Conservation (phyloP, 345 rosid genomes). For the Cardamine occulta region DNA sequence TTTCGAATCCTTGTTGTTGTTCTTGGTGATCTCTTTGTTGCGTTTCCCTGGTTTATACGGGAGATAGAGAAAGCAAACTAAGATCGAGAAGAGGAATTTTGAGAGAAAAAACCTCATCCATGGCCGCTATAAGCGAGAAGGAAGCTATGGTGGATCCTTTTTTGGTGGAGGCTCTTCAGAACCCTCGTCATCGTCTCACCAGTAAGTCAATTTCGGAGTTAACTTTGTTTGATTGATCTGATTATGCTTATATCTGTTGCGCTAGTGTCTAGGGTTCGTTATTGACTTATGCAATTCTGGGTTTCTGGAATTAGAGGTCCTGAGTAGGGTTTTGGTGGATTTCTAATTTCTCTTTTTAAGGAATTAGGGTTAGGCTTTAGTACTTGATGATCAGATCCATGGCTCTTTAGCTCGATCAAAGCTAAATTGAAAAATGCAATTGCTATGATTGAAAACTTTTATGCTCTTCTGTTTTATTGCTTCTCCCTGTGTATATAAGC, state of each 20-base stretch:
- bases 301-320: neutral
- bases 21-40: neutral
- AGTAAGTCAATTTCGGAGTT: slow-evolving; percentile 47
- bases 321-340: slow-evolving; percentile 25
- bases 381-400: slow-evolving; percentile 27
- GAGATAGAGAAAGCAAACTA: neutral
- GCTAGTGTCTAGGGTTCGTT: slow-evolving; percentile 20
- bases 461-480: neutral
- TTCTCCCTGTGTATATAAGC: neutral
- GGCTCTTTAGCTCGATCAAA: neutral
- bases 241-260: neutral
- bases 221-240: neutral
- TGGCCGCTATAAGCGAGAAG: slow-evolving; percentile 46
- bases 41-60: neutral
- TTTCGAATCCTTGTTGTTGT: neutral
- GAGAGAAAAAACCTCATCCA: slow-evolving; percentile 6
- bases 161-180: slow-evolving; percentile 88
- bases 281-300: slow-evolving; percentile 8
- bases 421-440: slow-evolving; percentile 7
- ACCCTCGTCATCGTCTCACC: slow-evolving; percentile 94
- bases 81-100: neutral
- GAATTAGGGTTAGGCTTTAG: slow-evolving; percentile 19
- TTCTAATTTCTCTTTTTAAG: neutral
- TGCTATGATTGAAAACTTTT: neutral
- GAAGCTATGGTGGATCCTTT: slow-evolving; percentile 88